Evolutionary conservation across 179 eudicot species (phyloP).

Genomic region (Beta macrorhiza): DNA sequence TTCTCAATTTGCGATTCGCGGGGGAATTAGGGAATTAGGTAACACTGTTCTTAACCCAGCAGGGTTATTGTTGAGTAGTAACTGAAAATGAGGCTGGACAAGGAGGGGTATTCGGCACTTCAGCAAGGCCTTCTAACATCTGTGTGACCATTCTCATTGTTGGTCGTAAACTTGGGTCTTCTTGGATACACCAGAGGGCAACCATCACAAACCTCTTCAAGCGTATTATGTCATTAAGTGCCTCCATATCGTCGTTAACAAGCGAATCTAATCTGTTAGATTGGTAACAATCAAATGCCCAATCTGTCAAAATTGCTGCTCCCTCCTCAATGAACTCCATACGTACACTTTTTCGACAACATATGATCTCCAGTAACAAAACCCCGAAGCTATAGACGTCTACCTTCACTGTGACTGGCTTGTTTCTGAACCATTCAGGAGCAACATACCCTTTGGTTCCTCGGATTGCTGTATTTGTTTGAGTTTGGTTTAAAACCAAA

Average conservation of each 20-base stretch:
- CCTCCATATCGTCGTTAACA: too few relatives aligned
- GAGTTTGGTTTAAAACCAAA: background rate
- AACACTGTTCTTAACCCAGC: too few relatives aligned
- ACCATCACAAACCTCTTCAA: conserved; percentile 21
- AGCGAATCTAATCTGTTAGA: too few relatives aligned
- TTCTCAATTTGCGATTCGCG: too few relatives aligned
- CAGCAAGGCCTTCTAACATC: conserved; percentile 32
- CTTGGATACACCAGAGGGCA: conserved; percentile 10
- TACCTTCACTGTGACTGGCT: background rate
- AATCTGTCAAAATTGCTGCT: too few relatives aligned
- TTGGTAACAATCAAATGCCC: too few relatives aligned
- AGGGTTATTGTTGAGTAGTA: too few relatives aligned
- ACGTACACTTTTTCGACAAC: conserved; percentile 3
- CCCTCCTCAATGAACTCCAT: too few relatives aligned
- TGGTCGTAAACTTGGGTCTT: conserved; percentile 32
- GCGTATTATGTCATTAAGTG: background rate
- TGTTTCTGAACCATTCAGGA: conserved; percentile 5
- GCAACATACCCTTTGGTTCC: conserved; percentile 14
- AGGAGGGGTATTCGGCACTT: conserved; percentile 22
- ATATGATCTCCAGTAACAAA: background rate
- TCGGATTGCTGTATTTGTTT: conserved; percentile 4
- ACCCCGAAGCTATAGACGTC: background rate
- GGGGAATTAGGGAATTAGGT: too few relatives aligned
- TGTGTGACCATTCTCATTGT: conserved; percentile 30
- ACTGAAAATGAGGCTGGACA: conserved; percentile 6